Evolutionary conservation across 2,329 filamentous ascomycete species (phyloP), one percentile per base, ranked within the genome.

Genomic region (Ophiostoma ips): DNA sequence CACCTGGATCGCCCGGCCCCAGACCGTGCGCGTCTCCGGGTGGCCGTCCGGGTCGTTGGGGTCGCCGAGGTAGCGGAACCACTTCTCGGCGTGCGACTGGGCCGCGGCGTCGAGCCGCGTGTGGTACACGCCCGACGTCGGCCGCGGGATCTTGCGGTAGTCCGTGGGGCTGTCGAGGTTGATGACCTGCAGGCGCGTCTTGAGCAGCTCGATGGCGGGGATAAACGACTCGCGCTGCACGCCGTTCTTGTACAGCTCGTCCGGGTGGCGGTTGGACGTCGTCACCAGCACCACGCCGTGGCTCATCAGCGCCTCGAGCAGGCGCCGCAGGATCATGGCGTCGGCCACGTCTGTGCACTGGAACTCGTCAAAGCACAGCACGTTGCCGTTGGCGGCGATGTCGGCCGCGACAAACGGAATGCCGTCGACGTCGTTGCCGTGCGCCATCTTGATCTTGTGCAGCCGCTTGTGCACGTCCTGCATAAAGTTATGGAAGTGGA

Each of bases 401-500:
- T 92, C 84, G n/a, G 90, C 92, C 2, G 90, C 90, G 16, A 96
- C 83, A 62, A 94, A 92, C 0, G 90, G 90, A 41, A 96, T 77
- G 1, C 80, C 87, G 64, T 98, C 92, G 36, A 95, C 76, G 58
- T 95, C 88, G 62, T 81, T 88, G 30, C 92, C 92, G 63, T 94
- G 79, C 59, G 81, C 70, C 76, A 92, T 83, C 70, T 95, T 95
- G 67, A 94, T 82, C 62, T 79, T 80, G 69, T 96, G 92, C 59
- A 96, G 70, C 53, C 90, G 77, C 64, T 83, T 87, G 68, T 98
- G 92, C 46, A 96, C 84, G 64, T 94, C 86, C 66, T 96, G 92
- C 92, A 98, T 98, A 71, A 98, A 98, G 65, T 95, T 95, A 71
- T 96, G 88, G 67, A 98, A 98, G 70, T 98, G 92, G 61, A 98